A percentile compares a stretch with the other conserved stretches of the same genome.
Conservation (phyloP, 805 yeast species). For the Candida lessepsii region DNA sequence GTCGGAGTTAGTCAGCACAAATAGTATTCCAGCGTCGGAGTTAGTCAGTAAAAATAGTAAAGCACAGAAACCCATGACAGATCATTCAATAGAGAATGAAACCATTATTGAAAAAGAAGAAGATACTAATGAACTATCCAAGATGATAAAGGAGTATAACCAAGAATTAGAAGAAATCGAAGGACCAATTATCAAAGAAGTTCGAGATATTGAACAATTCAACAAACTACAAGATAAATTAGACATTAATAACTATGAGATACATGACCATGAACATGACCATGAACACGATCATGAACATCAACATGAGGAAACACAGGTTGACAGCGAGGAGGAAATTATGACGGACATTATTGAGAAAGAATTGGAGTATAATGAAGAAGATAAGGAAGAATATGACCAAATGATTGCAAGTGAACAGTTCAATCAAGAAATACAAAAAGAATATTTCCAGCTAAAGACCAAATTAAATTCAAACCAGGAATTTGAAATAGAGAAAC, state of each 20-base stretch:
- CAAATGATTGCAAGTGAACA: conserved; percentile 24
- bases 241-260: conserved; percentile 18
- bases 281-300: conserved; percentile 10
- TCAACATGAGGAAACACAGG: neutral
- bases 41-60: neutral
- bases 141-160: conserved; percentile 11
- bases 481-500: conserved; percentile 7
- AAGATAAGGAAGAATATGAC: conserved; percentile 11
- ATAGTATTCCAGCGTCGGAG: neutral
- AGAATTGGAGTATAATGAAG: conserved; percentile 9
- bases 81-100: too few species aligned
- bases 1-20: neutral
- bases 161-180: conserved; percentile 47
- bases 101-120: neutral
- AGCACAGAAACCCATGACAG: neutral
- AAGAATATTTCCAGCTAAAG: conserved; percentile 29
- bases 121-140: conserved; percentile 8
- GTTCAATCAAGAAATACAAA: conserved; percentile 47
- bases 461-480: conserved; percentile 8
- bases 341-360: conserved; percentile 19
- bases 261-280: conserved; percentile 14
- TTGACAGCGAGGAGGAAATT: conserved; percentile 1
- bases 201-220: conserved; percentile 53
- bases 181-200: conserved; percentile 53
- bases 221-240: neutral